Conservation (phyloP, 192 early-diverging fungal genomes). For the Diversispora eburnea region DNA sequence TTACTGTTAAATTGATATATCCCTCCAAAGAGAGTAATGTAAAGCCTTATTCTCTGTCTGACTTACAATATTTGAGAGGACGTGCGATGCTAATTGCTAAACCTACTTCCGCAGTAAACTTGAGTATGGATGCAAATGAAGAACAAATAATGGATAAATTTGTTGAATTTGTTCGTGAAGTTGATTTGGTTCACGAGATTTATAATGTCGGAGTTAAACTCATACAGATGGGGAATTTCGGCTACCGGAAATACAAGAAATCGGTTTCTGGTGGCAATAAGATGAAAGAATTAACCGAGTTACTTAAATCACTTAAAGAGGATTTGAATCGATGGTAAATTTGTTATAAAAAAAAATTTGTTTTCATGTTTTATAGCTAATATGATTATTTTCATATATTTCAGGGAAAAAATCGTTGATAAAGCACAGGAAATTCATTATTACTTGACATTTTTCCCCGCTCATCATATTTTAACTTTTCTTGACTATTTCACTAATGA, state of each 20-base stretch:
- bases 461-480: slow-evolving; percentile 4
- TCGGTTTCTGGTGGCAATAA: background rate
- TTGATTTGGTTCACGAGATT: slow-evolving; percentile 21
- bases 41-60: background rate
- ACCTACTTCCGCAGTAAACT: background rate
- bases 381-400: background rate
- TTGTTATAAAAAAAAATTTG: no score
- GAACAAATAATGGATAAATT: slow-evolving; percentile 17
- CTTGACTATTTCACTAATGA: background rate
- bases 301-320: no score
- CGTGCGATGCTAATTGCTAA: slow-evolving; percentile 15
- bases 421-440: background rate
- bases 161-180: slow-evolving; percentile 14
- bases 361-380: no score
- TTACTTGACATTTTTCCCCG: slow-evolving; percentile 5
- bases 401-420: background rate
- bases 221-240: background rate
- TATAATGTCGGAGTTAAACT: background rate
- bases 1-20: background rate
- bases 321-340: no score
- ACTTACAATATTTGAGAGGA: slow-evolving; percentile 13
- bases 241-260: background rate
- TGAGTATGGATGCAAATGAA: background rate
- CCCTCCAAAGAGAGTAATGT: background rate
- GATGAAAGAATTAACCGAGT: background rate